Evolutionary conservation across 371 early-diverging fungal species (phyloP), one percentile per base, ranked within the genome.

Genomic region (Nematocida sp.): DNA sequence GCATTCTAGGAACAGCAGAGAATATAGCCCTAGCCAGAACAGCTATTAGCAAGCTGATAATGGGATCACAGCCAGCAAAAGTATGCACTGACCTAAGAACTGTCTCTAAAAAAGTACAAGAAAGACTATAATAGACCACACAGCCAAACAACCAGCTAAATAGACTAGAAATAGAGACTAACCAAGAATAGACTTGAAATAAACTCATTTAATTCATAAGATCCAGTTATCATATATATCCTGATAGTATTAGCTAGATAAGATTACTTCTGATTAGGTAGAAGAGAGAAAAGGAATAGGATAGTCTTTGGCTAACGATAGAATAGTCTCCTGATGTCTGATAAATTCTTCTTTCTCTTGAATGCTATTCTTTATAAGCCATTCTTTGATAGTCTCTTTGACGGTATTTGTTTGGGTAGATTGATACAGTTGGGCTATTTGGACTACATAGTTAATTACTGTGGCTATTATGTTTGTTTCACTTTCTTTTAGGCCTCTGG

Each of bases 11-110:
- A 55, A 88, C 90, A 25, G 91, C 89, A 81, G 91, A 92, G 82
- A 94, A 94, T 80, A 96, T 94, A 81, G 90, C 90, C 81, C 87
- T 96, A 74, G 99, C 97, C 19, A 86, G 90, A 54, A 93, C 95
- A 83, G 95, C 96, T 1, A 87, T 96, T 21, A 90, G 90, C 41
- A 86, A 88, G 64, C 85, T 98, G 58, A 94, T 98, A 80, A 84
- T 97, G 80, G 99, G 99, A 63, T 88, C 90, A 61, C 91, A 94
- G 63, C 96, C 99, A 15, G 94, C 95, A 63, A 95, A 94, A 82
- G 94, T 98, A 2, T 93, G 93, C 82, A 79, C 79, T 19, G 76
- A 78, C 25, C 53, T 84, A 15, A 63, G 81, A 53, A 80, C 54
- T 2, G 74, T 80, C 7, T 75, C 81, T 21, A 67, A 65, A 17